A percentile compares a stretch with the other conserved stretches of the same genome.
Evolutionary conservation across 371 early-diverging fungal genomes (phyloP).

Genomic region (Zopfochytrium polystomum): DNA sequence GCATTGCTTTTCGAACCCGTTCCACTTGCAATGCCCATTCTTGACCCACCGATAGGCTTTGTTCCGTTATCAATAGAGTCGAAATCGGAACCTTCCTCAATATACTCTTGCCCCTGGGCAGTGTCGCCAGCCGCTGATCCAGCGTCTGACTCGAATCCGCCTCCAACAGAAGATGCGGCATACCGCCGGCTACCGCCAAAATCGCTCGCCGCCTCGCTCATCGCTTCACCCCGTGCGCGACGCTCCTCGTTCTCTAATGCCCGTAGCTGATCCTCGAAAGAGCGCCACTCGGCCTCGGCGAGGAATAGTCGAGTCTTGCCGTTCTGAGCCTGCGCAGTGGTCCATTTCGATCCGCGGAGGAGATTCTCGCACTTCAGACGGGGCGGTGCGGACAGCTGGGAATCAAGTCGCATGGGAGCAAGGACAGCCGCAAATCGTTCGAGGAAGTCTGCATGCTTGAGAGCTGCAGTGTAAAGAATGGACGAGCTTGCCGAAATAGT

Average conservation of each 20-base stretch:
- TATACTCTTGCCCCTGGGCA: no score
- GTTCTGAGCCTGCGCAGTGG: slow-evolving; percentile 58
- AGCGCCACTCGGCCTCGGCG: slow-evolving; percentile 67
- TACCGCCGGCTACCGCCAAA: slow-evolving; percentile 12
- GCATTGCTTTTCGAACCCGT: no score
- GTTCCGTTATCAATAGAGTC: no score
- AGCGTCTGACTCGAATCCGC: slow-evolving; percentile 36
- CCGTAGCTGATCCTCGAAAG: slow-evolving; percentile 59
- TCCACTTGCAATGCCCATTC: no score
- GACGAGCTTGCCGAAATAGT: slow-evolving; percentile 51
- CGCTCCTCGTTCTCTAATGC: slow-evolving; percentile 28
- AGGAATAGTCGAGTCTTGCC: slow-evolving; percentile 70
- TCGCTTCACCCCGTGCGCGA: not conserved
- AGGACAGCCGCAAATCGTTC: slow-evolving; percentile 60
- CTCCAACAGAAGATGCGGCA: slow-evolving; percentile 18
- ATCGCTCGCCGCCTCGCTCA: slow-evolving; percentile 6
- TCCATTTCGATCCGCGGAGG: slow-evolving; percentile 64
- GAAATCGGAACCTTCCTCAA: no score
- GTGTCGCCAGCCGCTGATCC: slow-evolving; percentile 5
- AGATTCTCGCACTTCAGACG: slow-evolving; percentile 54
- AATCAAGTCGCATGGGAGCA: slow-evolving; percentile 13
- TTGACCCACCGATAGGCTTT: no score
- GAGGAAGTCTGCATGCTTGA: slow-evolving; percentile 62
- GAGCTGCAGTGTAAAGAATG: slow-evolving; percentile 57
- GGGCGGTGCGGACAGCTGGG: slow-evolving; percentile 18